A percentile compares a stretch with the other conserved stretches of the same genome.
phyloP scores from a whole-genome alignment of 371 early-diverging fungal species.

The Mucor piriformis region DNA sequence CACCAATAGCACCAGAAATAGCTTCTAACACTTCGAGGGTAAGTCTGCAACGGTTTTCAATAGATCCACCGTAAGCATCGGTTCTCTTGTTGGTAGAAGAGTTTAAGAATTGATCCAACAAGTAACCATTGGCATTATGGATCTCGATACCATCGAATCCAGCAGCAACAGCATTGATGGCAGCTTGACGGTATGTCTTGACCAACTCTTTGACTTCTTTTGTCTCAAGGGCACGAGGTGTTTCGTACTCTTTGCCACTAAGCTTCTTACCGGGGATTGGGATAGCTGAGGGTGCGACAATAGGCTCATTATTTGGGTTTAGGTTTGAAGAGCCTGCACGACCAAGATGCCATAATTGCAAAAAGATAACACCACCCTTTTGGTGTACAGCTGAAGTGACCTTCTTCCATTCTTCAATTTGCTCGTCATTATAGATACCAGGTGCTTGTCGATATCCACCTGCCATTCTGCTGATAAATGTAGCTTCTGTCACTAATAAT shows the following conservation, averaged over 20 bases:
- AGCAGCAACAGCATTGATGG: slow-evolving; percentile 43
- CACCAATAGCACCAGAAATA: slow-evolving; percentile 47
- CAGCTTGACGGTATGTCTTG: slow-evolving; percentile 62
- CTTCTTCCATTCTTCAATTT: slow-evolving; percentile 60
- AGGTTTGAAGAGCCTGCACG: slow-evolving; percentile 11
- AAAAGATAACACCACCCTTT: slow-evolving; percentile 56
- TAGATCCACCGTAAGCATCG: slow-evolving; percentile 70
- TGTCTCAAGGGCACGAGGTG: slow-evolving; percentile 54
- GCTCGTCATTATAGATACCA: slow-evolving; percentile 44
- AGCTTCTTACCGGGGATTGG: slow-evolving; percentile 9
- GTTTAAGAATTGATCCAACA: slow-evolving; percentile 62
- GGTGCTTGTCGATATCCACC: slow-evolving; percentile 42
- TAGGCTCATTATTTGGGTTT: slow-evolving; percentile 9
- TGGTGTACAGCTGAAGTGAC: slow-evolving; percentile 60
- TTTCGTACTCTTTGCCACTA: slow-evolving; percentile 4
- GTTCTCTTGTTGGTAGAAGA: slow-evolving; percentile 58
- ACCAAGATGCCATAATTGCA: slow-evolving; percentile 63
- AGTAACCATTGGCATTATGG: slow-evolving; percentile 74
- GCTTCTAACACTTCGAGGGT: slow-evolving; percentile 58
- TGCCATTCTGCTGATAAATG: slow-evolving; percentile 43
- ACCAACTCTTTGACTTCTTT: slow-evolving; percentile 65
- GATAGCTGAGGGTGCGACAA: slow-evolving; percentile 20
- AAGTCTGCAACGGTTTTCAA: slow-evolving; percentile 75
- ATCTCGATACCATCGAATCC: slow-evolving; percentile 76
- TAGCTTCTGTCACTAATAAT: slow-evolving; percentile 62